Base-by-base conservation (phyloP, 75 land plant species). In the Larix kaempferi region DNA sequence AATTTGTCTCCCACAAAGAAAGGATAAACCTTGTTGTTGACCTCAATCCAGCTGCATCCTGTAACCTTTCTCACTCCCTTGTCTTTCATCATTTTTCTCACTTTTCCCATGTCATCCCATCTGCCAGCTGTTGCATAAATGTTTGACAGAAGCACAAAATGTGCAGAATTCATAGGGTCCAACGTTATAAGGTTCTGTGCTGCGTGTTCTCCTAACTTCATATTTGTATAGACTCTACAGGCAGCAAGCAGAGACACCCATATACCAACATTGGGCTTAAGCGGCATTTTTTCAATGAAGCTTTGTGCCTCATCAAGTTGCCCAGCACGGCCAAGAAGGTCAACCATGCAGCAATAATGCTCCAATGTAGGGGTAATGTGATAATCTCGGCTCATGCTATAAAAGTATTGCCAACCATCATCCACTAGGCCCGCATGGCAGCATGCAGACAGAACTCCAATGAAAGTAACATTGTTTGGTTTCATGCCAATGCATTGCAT, bases 1-100 rank as follows among this genome's bases (percentile, higher is more conserved):
- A 29, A 35, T 65, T 23, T 35, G 1, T 29, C 17, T 33, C 69
- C 69, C 16, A 35, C 33, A 35, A 74, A 5, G 66, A 79, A 79
- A n/a, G 67, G 26, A 55, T 79, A 76, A 6, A 59, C 54, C 39
- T 29, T 15, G 5, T 71, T 69, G 19, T 72, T 74, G 16, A 86
- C 72, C 79, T 82, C 87, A 64, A 86, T 79, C 74, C 78, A 82
- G 57, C 83, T 73, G 13, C 56, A 60, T 61, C 81, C 81, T 5
- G 84, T 77, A 41, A 61, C 66, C 44, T 56, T 67, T 33, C 29
- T 29, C 21, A 81, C 71, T 19, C 64, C 62, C 33, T 81, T 78
- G 10, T 74, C 85, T 56, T 82, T 82, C 91, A 89, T 90, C 57
- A 85, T 77, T 41, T 77, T 82, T 78, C 84, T 89, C 35, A 93